Percentiles rank a stretch among this genome's conserved stretches.
phyloP scores from a whole-genome alignment of 176 grass and related monocot species.

The Aegilops sharonensis region DNA sequence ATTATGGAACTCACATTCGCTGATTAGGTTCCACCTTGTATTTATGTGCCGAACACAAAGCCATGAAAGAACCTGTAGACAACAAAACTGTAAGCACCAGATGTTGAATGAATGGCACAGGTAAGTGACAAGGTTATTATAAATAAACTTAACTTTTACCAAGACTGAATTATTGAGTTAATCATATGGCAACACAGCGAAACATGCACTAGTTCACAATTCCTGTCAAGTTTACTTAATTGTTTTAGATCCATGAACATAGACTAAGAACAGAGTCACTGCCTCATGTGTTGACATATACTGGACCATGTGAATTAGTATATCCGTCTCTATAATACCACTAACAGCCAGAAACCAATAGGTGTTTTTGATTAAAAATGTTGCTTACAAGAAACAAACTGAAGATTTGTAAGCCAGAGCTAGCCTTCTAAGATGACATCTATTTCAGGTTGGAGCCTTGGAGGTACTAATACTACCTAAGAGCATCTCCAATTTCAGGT shows the following conservation, averaged over 20 bases:
- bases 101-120: background rate
- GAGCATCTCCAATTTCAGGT: no score
- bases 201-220: background rate
- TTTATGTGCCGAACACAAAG: constrained; percentile 17
- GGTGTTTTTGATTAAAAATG: background rate
- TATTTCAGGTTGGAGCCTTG: background rate
- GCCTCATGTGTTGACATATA: background rate
- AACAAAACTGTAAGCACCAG: constrained; percentile 15
- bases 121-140: background rate
- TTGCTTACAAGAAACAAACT: background rate
- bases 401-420: background rate
- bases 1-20: background rate
- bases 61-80: constrained; percentile 33
- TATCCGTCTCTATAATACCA: background rate
- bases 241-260: background rate
- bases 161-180: background rate
- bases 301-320: background rate
- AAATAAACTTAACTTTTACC: background rate
- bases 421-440: background rate
- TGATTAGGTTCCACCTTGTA: constrained; percentile 13
- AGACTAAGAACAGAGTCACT: background rate
- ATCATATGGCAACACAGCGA: background rate
- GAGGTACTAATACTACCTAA: background rate
- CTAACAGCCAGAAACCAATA: background rate
- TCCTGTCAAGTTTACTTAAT: background rate